Evolutionary conservation across 2,329 filamentous ascomycete species (phyloP).

Genomic region (Claviceps digitariae): DNA sequence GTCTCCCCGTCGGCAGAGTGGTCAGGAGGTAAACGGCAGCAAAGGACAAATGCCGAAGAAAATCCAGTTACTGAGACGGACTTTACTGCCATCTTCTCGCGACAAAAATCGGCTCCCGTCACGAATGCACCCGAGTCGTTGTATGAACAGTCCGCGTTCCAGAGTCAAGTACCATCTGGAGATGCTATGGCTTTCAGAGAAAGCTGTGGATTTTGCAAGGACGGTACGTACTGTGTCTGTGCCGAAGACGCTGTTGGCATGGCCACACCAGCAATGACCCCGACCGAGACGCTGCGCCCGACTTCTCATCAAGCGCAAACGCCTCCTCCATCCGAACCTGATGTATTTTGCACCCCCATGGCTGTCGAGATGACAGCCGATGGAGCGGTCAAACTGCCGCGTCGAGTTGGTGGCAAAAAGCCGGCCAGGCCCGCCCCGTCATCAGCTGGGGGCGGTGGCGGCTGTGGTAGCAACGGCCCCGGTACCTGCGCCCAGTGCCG

Average conservation of each 20-base stretch:
- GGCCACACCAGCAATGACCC: conserved; percentile 25
- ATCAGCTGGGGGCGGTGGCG: background rate
- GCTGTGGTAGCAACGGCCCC: conserved; percentile 54
- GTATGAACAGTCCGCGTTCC: conserved; percentile 2
- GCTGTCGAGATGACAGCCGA: conserved; percentile 47
- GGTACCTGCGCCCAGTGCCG: conserved; percentile 70
- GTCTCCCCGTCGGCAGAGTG: conserved; percentile 28
- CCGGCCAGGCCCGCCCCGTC: conserved; percentile 13
- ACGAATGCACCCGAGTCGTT: background rate
- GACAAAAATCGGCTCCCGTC: conserved; percentile 17
- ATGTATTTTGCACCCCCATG: conserved; percentile 36
- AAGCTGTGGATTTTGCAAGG: conserved; percentile 69
- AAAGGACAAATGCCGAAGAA: conserved; percentile 20
- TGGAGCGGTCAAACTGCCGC: conserved; percentile 46
- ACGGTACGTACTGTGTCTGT: conserved; percentile 72
- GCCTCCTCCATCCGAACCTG: conserved; percentile 47
- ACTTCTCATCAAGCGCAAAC: conserved; percentile 38
- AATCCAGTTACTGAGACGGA: conserved; percentile 56
- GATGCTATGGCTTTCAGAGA: conserved; percentile 40
- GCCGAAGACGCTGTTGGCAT: conserved; percentile 43
- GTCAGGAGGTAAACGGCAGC: conserved; percentile 40
- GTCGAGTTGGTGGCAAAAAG: conserved; percentile 16
- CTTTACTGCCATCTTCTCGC: conserved; percentile 54
- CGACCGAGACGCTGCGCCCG: conserved; percentile 26
- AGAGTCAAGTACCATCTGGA: conserved; percentile 20